A percentile compares a stretch with the other conserved stretches of the same genome.
Evolutionary conservation across 1,284 basidiomycete genomes (phyloP).

Genomic region (Leccinum fuscescens): DNA sequence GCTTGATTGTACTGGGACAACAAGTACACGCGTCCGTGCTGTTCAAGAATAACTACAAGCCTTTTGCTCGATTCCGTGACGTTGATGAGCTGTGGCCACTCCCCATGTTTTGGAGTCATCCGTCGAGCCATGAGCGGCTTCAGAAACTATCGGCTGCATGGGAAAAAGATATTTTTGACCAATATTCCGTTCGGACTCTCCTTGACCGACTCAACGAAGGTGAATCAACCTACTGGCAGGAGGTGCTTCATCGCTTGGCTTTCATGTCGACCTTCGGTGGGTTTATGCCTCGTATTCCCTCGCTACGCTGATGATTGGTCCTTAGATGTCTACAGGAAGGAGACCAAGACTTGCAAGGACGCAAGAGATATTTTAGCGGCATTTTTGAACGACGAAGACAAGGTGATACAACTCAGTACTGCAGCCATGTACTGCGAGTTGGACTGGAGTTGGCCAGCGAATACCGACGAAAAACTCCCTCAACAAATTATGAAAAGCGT

Average conservation of each 20-base stretch:
- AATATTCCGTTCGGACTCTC: conserved; percentile 17
- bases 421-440: conserved; percentile 29
- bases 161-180: conserved; percentile 33
- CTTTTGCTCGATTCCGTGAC: conserved; percentile 20
- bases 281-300: neutral
- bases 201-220: conserved; percentile 18
- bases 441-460: conserved; percentile 17
- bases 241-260: conserved; percentile 25
- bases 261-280: conserved; percentile 33
- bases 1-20: conserved; percentile 28
- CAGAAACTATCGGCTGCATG: conserved; percentile 17
- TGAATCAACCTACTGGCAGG: neutral
- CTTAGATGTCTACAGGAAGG: conserved; percentile 16
- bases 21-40: conserved; percentile 33
- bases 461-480: neutral
- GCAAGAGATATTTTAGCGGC: conserved; percentile 8
- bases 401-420: conserved; percentile 22
- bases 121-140: conserved; percentile 21
- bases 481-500: conserved; percentile 16
- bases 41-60: conserved; percentile 31
- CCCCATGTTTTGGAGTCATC: conserved; percentile 32
- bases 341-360: neutral
- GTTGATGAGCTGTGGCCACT: conserved; percentile 24
- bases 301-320: neutral
- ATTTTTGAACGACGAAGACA: conserved; percentile 15